phyloP scores from a whole-genome alignment of 306 rosid species.

The Vicia sativa region DNA sequence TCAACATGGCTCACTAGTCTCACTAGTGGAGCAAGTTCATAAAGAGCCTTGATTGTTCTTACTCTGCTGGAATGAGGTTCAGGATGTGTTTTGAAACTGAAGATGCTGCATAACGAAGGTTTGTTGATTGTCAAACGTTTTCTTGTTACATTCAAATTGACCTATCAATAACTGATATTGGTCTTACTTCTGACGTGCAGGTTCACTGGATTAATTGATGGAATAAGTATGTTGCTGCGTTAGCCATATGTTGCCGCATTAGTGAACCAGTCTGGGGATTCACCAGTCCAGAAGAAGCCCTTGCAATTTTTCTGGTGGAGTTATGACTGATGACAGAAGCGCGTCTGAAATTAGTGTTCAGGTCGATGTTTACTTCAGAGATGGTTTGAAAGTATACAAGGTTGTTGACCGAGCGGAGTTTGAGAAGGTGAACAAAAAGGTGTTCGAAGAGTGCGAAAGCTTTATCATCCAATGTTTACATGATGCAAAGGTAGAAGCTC shows the following conservation, averaged over 20 bases:
- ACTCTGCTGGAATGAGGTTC: slow-evolving; percentile 87
- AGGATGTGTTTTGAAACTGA: slow-evolving; percentile 87
- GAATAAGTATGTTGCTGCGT: too few species aligned
- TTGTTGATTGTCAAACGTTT: slow-evolving; percentile 29
- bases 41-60: slow-evolving; percentile 66
- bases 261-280: too few species aligned
- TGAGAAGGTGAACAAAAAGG: slow-evolving; percentile 67
- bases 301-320: too few species aligned
- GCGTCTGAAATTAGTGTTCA: slow-evolving; percentile 45
- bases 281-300: too few species aligned
- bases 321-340: too few species aligned
- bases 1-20: slow-evolving; percentile 26
- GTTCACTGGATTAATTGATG: slow-evolving; percentile 74
- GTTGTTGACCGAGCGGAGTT: slow-evolving; percentile 59
- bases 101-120: slow-evolving; percentile 91
- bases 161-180: neutral
- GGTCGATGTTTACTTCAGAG: slow-evolving; percentile 50
- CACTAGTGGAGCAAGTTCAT: too few species aligned
- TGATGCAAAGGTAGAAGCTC: slow-evolving; percentile 63
- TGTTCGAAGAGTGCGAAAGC: slow-evolving; percentile 31
- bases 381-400: slow-evolving; percentile 47
- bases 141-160: slow-evolving; percentile 9
- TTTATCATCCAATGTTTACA: slow-evolving; percentile 63
- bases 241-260: too few species aligned
- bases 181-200: slow-evolving; percentile 45